Evolutionary conservation across 805 yeast genomes (phyloP).

Genomic region (Jamesozyma lodderae): DNA sequence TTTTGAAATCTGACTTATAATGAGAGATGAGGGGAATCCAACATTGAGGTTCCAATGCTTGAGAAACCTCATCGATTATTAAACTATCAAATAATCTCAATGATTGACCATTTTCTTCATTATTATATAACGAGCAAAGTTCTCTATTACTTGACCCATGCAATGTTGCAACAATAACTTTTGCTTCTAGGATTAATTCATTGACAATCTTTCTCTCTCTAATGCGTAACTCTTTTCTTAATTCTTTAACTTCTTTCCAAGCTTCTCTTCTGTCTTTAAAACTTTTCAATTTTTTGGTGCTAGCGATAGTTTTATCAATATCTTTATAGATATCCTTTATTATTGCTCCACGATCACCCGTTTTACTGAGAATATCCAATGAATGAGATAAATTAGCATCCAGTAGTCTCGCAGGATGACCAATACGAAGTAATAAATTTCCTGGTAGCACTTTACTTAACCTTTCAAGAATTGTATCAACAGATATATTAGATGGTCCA

Average conservation of each 20-base stretch:
- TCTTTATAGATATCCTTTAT: conserved; percentile 62
- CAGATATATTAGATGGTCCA: conserved; percentile 90
- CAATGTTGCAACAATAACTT: conserved; percentile 71
- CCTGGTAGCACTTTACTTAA: conserved; percentile 38
- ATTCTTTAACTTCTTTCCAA: conserved; percentile 57
- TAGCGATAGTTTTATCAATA: conserved; percentile 50
- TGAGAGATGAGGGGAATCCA: conserved; percentile 86
- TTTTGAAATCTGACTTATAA: conserved; percentile 38
- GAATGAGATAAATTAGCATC: conserved; percentile 59
- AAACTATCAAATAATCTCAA: conserved; percentile 57
- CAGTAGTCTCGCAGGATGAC: conserved; percentile 85
- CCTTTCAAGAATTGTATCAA: conserved; percentile 83
- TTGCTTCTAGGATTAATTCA: conserved; percentile 50
- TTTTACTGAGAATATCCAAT: conserved; percentile 59
- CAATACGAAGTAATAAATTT: conserved; percentile 62
- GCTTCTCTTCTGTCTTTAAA: conserved; percentile 57
- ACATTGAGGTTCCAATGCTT: conserved; percentile 87
- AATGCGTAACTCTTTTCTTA: conserved; percentile 58
- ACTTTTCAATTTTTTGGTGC: conserved; percentile 50
- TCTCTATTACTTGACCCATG: conserved; percentile 82
- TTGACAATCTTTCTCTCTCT: conserved; percentile 57
- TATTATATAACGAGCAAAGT: conserved; percentile 42
- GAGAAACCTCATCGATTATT: conserved; percentile 93
- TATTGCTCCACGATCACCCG: conserved; percentile 49
- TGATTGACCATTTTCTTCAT: conserved; percentile 8